Base-by-base conservation (phyloP, 1,284 basidiomycete genomes). In the Ganoderma sp. region DNA sequence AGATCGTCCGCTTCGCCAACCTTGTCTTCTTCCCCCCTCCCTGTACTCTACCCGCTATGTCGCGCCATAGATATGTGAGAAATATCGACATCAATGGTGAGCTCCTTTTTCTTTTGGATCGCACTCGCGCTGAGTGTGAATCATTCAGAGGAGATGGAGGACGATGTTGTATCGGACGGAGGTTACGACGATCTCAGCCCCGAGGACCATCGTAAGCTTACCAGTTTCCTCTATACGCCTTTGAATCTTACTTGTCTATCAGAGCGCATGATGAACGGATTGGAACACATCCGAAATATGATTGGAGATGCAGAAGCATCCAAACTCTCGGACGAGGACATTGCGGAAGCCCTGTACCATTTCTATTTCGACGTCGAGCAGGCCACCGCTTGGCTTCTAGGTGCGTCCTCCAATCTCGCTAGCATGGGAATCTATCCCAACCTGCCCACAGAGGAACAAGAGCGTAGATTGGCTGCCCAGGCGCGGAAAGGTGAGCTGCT, bases 261-360 rank as follows among this genome's bases (percentile, higher is more conserved):
- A 97, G 96, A 87, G 5, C 89, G 90, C 81, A 85, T 98, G 84
- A 85, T 87, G 61, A 84, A 88, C 41, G 91, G 88, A 6, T 74
- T 96, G 42, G 89, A 91, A 25, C 83, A 87, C 71, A 88, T 96
- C 22, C 85, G 90, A 67, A 80, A 84, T 17, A 79, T 92, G 19
- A 79, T 98, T 50, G 95, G 94, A 28, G 83, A 88, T 69, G 84
- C 90, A 76, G 85, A 84, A 8, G 75, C 82, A 54, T 90, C 90
- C 42, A 90, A 89, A 19, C 81, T 97, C 61, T 84, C 91, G 45
- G 94, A 97, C 77, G 79, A 82, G 50, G 85, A 88, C 63, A 93
- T 99, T 78, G 89, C 88, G 75, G 92, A 96, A 73, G 85, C 88
- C 0, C 83, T 99, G 57, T 99, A 96, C 92, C 90, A 99, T 74